Evolutionary conservation across 345 rosid genomes (phyloP).

Genomic region (Adansonia digitata): DNA sequence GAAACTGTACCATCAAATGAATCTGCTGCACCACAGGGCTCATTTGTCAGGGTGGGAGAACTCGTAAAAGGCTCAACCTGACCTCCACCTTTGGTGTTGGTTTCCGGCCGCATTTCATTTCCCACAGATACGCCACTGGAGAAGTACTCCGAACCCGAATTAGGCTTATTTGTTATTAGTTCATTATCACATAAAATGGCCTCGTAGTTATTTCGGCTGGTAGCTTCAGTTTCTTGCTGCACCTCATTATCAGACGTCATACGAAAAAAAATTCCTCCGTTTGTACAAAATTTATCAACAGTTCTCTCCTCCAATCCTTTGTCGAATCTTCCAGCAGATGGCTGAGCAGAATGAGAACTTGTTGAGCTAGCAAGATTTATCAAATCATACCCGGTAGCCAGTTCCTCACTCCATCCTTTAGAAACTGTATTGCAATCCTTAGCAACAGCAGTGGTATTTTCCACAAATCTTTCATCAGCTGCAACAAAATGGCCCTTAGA

Average conservation of each 20-base stretch:
- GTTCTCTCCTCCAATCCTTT: constrained; percentile 11
- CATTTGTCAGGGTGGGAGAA: no score
- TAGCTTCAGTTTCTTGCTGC: constrained; percentile 23
- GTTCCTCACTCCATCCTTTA: constrained; percentile 7
- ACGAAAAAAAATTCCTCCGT: constrained; percentile 21
- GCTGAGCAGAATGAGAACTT: constrained; percentile 4
- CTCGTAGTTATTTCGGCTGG: constrained; percentile 10
- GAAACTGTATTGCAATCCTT: constrained; percentile 18
- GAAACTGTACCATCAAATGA: constrained; percentile 12
- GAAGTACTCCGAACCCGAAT: constrained; percentile 8
- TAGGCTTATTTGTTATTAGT: constrained; percentile 8
- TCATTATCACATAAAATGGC: constrained; percentile 1
- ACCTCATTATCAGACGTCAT: constrained; percentile 21
- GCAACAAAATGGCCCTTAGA: neutral
- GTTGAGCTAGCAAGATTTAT: constrained; percentile 7
- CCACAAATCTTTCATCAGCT: constrained; percentile 12
- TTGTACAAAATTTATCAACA: constrained; percentile 18
- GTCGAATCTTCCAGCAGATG: constrained; percentile 9
- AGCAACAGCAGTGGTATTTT: neutral
- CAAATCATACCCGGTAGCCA: constrained; percentile 8
- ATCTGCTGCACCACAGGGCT: constrained; percentile 11
- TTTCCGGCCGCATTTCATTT: no score
- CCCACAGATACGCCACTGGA: constrained; percentile 21
- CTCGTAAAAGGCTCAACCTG: no score
- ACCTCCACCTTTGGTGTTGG: no score